Percentiles rank a stretch among this genome's conserved stretches.
Evolutionary conservation across 129 eudicot species (phyloP).

Genomic region (Ambrosia artemisiifolia): DNA sequence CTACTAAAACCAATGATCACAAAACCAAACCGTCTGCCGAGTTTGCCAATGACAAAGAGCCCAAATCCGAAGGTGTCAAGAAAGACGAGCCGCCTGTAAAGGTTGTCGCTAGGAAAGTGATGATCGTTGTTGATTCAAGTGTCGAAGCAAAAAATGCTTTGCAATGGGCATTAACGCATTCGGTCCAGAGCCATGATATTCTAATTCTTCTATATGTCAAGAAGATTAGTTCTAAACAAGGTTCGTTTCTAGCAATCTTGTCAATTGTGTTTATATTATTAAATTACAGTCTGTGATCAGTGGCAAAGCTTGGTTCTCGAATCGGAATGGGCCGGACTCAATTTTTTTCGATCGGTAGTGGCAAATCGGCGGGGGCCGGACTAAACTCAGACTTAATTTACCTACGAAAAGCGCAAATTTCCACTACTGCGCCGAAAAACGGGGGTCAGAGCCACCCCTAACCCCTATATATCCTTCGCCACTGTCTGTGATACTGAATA

Average conservation of each 20-base stretch:
- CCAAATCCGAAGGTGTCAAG: constrained; percentile 1
- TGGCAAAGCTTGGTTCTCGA: too few species aligned
- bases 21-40: not conserved
- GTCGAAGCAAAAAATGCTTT: constrained; percentile 65
- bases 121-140: constrained; percentile 80
- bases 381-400: too few species aligned
- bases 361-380: too few species aligned
- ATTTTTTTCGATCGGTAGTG: too few species aligned
- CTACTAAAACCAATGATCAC: constrained; percentile 12
- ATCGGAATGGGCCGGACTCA: too few species aligned
- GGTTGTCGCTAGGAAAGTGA: constrained; percentile 52
- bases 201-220: constrained; percentile 62
- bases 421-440: too few species aligned
- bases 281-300: not conserved
- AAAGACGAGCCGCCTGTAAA: constrained; percentile 13
- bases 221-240: constrained; percentile 51
- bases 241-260: constrained; percentile 25
- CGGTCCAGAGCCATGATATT: constrained; percentile 61
- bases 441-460: too few species aligned
- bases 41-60: constrained; percentile 13
- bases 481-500: too few species aligned
- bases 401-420: too few species aligned
- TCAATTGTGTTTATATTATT: not conserved
- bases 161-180: constrained; percentile 82
- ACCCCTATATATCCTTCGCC: too few species aligned